Evolutionary conservation across 73 alveolate genomes (phyloP).

Genomic region (Symbiodinium pilosum): DNA sequence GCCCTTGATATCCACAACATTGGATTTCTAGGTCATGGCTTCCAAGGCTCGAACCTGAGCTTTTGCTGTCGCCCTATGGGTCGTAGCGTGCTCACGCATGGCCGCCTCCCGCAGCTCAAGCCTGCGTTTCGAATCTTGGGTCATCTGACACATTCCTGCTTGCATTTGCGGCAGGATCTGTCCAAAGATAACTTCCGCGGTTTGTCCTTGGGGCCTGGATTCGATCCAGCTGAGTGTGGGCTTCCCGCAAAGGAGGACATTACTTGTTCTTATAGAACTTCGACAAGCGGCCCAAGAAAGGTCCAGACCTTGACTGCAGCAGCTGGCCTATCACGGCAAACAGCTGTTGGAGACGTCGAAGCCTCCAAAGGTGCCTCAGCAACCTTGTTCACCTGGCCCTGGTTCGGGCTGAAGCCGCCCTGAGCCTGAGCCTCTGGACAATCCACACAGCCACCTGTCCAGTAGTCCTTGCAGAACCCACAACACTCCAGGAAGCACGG

Average conservation of each 20-base stretch:
- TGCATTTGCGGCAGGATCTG: conserved; percentile 3
- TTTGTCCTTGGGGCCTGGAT: neutral
- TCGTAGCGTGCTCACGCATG: neutral
- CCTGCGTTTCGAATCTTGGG: neutral
- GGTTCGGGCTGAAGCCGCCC: neutral
- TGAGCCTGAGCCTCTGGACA: neutral
- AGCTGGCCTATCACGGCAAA: neutral
- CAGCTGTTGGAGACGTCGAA: neutral
- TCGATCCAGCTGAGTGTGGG: neutral
- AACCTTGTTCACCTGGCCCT: neutral
- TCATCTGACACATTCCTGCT: neutral
- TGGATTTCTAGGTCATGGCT: neutral
- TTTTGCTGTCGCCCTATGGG: neutral
- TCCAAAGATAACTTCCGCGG: neutral
- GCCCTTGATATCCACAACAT: conserved; percentile 9
- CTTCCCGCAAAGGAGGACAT: neutral
- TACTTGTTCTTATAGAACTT: neutral
- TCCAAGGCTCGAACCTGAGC: neutral
- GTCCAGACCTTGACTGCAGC: neutral
- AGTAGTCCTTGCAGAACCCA: neutral
- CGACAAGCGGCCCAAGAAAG: neutral
- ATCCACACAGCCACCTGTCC: neutral
- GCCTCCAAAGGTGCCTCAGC: neutral
- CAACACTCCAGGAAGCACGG: neutral
- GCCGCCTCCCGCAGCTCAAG: neutral